Evolutionary conservation across 1,139 yeast species (phyloP).

Genomic region (Geotrichum cucujoidarum): DNA sequence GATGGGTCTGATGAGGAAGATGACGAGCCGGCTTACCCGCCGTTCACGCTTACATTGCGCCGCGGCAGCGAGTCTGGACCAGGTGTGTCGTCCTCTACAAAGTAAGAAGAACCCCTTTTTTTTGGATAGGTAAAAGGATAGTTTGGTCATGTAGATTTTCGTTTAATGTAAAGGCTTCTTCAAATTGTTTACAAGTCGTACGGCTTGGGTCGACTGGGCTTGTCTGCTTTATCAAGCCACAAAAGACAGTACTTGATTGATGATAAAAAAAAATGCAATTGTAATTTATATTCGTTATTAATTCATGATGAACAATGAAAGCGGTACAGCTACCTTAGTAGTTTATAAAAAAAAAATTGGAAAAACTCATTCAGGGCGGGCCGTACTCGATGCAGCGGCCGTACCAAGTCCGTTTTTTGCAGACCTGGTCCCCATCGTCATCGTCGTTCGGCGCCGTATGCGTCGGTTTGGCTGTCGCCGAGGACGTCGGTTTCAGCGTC

Average conservation of each 20-base stretch:
- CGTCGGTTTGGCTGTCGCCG: conserved; percentile 6
- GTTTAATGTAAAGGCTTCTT: no score
- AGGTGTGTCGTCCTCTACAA: background rate
- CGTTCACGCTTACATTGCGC: conserved; percentile 24
- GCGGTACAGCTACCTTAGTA: no score
- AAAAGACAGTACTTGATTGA: no score
- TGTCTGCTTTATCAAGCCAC: no score
- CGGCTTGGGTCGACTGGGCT: no score
- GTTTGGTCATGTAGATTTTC: no score
- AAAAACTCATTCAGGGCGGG: conserved; percentile 12
- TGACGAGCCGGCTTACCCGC: conserved; percentile 22
- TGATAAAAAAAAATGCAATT: background rate
- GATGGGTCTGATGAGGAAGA: conserved; percentile 40
- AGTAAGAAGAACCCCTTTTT: no score
- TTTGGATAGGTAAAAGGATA: no score
- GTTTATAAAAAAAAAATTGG: background rate
- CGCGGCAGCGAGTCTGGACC: conserved; percentile 6
- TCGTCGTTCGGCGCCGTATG: conserved; percentile 17
- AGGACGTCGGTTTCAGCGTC: conserved; percentile 2
- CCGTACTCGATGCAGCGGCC: conserved; percentile 31
- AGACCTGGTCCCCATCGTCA: conserved; percentile 20
- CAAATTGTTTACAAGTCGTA: no score
- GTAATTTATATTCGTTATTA: no score
- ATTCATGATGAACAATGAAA: no score
- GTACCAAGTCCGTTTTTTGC: conserved; percentile 30